Percentiles rank a stretch among this genome's conserved stretches.
These are phyloP conservation scores for Ceratopteris richardii DNA, from an alignment of 75 land plant species.

Conservation along the genomic window DNA sequence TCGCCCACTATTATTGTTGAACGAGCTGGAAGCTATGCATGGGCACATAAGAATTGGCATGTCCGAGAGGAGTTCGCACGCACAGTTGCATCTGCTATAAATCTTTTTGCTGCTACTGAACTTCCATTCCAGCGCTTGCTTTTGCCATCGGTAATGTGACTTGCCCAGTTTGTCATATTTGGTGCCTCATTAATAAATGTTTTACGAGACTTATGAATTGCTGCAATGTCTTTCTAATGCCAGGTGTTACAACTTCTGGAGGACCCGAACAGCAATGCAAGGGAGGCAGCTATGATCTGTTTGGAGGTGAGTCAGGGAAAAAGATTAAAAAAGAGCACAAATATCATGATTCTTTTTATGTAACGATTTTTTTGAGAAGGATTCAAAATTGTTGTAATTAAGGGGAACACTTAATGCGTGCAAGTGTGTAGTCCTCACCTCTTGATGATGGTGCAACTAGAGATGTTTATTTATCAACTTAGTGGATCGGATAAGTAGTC, in stretches of 20 bases:
- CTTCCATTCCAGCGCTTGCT: constrained; percentile 79
- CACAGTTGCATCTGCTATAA: constrained; percentile 79
- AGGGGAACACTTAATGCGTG: too few species aligned
- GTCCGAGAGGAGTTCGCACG: constrained; percentile 98
- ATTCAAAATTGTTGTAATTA: not conserved
- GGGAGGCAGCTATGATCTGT: constrained; percentile 88
- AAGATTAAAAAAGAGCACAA: too few species aligned
- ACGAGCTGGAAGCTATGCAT: constrained; percentile 92
- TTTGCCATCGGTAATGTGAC: constrained; percentile 62
- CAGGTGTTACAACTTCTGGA: constrained; percentile 89
- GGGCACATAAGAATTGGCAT: constrained; percentile 92
- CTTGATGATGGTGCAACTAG: too few species aligned
- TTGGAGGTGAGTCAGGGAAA: constrained; percentile 56
- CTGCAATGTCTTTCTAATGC: not conserved
- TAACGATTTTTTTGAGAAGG: not conserved
- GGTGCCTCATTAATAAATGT: not conserved
- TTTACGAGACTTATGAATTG: too few species aligned
- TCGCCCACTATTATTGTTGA: constrained; percentile 97
- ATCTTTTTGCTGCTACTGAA: constrained; percentile 88
- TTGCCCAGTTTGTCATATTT: not conserved
- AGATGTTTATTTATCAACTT: too few species aligned
- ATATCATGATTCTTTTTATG: too few species aligned
- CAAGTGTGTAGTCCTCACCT: too few species aligned
- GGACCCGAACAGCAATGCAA: constrained; percentile 78
- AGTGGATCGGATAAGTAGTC: too few species aligned